A percentile compares a stretch with the other conserved stretches of the same genome.
Conservation (phyloP, 2,329 filamentous ascomycete species). For the Byssoonygena ceratinophila region DNA sequence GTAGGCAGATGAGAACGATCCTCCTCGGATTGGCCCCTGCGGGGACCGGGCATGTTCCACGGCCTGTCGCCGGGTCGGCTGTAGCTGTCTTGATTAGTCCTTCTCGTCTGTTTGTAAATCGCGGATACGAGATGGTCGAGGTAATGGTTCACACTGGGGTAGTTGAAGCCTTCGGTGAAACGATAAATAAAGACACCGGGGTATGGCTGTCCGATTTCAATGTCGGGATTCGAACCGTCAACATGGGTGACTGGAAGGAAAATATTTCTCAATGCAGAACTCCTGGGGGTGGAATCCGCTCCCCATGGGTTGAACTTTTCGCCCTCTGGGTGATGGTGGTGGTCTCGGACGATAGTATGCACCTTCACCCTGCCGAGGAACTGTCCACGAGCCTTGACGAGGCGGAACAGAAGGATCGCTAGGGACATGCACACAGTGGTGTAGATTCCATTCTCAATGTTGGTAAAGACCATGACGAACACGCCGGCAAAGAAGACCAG, state of each 20-base stretch:
- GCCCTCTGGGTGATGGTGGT: conserved; percentile 54
- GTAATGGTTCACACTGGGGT: conserved; percentile 83
- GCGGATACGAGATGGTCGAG: conserved; percentile 64
- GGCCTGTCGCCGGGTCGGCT: conserved; percentile 63
- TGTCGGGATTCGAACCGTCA: conserved; percentile 82
- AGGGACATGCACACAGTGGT: conserved; percentile 67
- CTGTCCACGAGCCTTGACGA: conserved; percentile 68
- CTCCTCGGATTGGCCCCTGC: conserved; percentile 43
- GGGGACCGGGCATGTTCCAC: conserved; percentile 86
- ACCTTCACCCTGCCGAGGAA: conserved; percentile 78
- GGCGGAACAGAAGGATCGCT: conserved; percentile 69
- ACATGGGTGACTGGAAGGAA: conserved; percentile 77
- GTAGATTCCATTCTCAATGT: conserved; percentile 89
- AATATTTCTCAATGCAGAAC: conserved; percentile 56
- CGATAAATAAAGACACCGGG: conserved; percentile 94
- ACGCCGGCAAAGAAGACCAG: conserved; percentile 90
- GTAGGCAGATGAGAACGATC: conserved; percentile 49
- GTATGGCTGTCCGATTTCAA: conserved; percentile 69
- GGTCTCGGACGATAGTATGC: conserved; percentile 71
- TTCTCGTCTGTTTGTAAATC: conserved; percentile 61
- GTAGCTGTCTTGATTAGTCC: conserved; percentile 61
- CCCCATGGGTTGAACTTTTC: conserved; percentile 39
- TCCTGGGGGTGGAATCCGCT: conserved; percentile 29
- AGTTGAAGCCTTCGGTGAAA: conserved; percentile 91
- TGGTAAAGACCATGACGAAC: conserved; percentile 74